A percentile compares a stretch with the other conserved stretches of the same genome.
phyloP scores from a whole-genome alignment of 345 rosid species.

The Litchi chinensis region DNA sequence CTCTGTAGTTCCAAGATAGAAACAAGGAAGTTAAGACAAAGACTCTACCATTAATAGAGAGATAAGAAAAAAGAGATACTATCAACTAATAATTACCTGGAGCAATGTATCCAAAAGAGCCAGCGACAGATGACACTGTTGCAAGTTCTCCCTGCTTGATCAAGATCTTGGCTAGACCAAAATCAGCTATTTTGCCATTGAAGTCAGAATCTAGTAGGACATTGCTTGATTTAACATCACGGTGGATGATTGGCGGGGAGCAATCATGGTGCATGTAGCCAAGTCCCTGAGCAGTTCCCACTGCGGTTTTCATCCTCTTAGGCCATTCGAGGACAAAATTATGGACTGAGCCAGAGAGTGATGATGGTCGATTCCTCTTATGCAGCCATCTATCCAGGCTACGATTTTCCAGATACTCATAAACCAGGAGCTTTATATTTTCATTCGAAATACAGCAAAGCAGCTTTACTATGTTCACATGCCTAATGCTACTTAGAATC shows the following conservation, averaged over 20 bases:
- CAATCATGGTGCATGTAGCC: slow-evolving; percentile 72
- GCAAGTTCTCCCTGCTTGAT: slow-evolving; percentile 41
- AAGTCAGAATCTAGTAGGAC: slow-evolving; percentile 61
- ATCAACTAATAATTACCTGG: slow-evolving; percentile 44
- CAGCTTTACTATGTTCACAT: slow-evolving; percentile 59
- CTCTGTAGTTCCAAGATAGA: slow-evolving; percentile 37
- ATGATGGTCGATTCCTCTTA: slow-evolving; percentile 22
- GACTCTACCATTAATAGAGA: not conserved
- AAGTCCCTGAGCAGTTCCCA: slow-evolving; percentile 66
- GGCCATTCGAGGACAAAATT: slow-evolving; percentile 54
- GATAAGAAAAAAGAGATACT: not conserved
- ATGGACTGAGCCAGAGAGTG: slow-evolving; percentile 8
- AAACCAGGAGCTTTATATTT: slow-evolving; percentile 58
- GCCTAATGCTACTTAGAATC: slow-evolving; percentile 49
- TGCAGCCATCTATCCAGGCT: slow-evolving; percentile 66
- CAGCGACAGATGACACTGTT: slow-evolving; percentile 58
- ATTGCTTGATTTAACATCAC: slow-evolving; percentile 74
- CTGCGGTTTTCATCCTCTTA: slow-evolving; percentile 52
- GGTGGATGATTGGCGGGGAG: slow-evolving; percentile 57
- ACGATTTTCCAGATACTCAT: slow-evolving; percentile 61
- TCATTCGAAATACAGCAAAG: slow-evolving; percentile 60
- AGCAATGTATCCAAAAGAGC: slow-evolving; percentile 67
- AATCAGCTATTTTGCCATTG: slow-evolving; percentile 64
- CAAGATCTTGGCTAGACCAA: slow-evolving; percentile 65
- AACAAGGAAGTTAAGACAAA: slow-evolving; percentile 11